Evolutionary conservation across 345 rosid genomes (phyloP), one percentile per base, ranked within the genome.

Genomic region (Xanthoceras sorbifolium): DNA sequence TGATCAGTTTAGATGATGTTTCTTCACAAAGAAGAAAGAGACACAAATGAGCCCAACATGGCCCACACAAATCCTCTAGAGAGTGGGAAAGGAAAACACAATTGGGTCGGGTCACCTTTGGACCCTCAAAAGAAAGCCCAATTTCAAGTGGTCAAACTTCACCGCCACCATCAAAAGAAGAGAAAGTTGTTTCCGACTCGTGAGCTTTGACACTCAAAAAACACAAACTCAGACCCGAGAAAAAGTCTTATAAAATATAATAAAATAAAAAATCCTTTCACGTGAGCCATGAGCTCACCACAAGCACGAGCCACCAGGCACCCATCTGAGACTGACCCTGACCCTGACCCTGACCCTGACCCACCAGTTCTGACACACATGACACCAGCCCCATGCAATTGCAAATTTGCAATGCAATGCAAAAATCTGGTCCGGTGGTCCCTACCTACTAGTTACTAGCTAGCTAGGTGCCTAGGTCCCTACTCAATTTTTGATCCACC

Each of bases 241-340:
- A n/a, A n/a, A 31, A 25, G 15, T 9, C 8, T 36, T 36, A 36
- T 36, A n/a, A n/a, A n/a, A n/a, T n/a, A n/a, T n/a, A n/a, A n/a
- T n/a, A n/a, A 57, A 57, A 62, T 10, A 26, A 26, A 62, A 36
- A 82, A 72, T 77, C 66, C 83, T 62, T 78, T 84, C 86, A 82
- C 85, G 83, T 82, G 86, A 86, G 77, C 78, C 80, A 12, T 76
- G 34, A 76, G 76, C 75, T 71, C 74, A 64, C 71, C 79, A 54
- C 9, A 18, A 2, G 80, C 78, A 72, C 75, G 54, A 64, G 76
- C 83, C 83, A 67, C 83, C 48, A 36, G 36, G 70, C 73, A 18
- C 42, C 68, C 44, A 4, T 50, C 70, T 48, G 79, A 63, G 54
- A 48, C 63, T 63, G 73, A 68, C 72, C 80, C 65, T 5, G 40